phyloP scores from a whole-genome alignment of 78 protist genomes.

The Pirum gemmata region DNA sequence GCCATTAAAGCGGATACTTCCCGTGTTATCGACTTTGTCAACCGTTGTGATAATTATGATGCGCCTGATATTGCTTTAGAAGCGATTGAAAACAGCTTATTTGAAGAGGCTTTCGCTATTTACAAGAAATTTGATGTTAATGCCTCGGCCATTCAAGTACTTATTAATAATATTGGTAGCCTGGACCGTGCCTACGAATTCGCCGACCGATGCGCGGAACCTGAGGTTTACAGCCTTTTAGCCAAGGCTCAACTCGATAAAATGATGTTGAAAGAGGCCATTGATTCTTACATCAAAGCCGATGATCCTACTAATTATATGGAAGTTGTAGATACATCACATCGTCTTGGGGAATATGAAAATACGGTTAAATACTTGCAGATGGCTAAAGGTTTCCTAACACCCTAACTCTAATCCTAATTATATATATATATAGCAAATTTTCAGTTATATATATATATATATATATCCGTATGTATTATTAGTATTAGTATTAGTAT shows the following conservation, averaged over 20 bases:
- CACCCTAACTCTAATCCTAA: no score
- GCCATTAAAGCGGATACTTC: conserved; percentile 90
- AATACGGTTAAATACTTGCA: conserved; percentile 76
- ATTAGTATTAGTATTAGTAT: conserved; percentile 26
- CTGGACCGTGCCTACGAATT: conserved; percentile 88
- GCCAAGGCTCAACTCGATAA: conserved; percentile 87
- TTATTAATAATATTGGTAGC: conserved; percentile 72
- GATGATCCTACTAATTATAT: conserved; percentile 64
- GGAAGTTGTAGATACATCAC: conserved; percentile 51
- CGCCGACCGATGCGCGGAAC: conserved; percentile 80
- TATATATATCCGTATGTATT: neutral
- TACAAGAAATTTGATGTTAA: conserved; percentile 85
- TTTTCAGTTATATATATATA: neutral
- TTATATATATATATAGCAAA: no score
- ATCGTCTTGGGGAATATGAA: conserved; percentile 51
- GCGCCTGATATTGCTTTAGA: conserved; percentile 89
- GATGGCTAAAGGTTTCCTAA: conserved; percentile 75
- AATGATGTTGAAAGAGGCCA: conserved; percentile 64
- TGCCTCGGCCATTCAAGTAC: conserved; percentile 85
- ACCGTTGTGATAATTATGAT: conserved; percentile 91
- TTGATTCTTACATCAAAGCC: conserved; percentile 77
- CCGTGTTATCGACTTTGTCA: conserved; percentile 91
- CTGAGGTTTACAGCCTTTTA: conserved; percentile 83
- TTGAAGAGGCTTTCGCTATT: conserved; percentile 96
- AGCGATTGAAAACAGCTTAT: conserved; percentile 76